Evolutionary conservation across 2,329 filamentous ascomycete species (phyloP).

Genomic region (Pseudofabraea citricarpa): DNA sequence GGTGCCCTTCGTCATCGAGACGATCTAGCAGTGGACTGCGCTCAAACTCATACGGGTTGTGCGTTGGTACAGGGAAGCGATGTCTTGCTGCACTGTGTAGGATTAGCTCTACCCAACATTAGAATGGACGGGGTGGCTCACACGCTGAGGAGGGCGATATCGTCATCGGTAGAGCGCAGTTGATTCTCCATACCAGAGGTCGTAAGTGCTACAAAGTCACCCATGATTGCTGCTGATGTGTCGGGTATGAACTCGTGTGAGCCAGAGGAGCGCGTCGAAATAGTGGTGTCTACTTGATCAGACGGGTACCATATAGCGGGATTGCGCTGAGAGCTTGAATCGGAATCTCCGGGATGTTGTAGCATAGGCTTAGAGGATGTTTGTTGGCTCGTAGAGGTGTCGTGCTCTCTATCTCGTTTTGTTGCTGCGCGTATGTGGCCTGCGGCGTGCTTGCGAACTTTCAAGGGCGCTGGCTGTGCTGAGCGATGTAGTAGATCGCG

Average conservation of each 20-base stretch:
- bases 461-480: background rate
- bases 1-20: conserved; percentile 6
- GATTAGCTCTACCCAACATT: too few relatives aligned
- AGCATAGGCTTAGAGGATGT: background rate
- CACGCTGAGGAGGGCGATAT: conserved; percentile 3
- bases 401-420: background rate
- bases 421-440: background rate
- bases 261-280: too few relatives aligned
- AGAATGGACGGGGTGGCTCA: too few relatives aligned
- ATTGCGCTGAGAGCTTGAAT: background rate
- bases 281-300: conserved; percentile 4
- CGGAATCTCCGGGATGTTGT: background rate
- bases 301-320: background rate
- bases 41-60: conserved; percentile 22
- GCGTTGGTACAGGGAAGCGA: conserved; percentile 4
- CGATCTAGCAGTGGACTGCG: conserved; percentile 14
- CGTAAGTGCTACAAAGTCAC: conserved; percentile 20
- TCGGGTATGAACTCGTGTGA: conserved; percentile 3
- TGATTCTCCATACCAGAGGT: conserved; percentile 1
- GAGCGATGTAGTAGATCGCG: background rate
- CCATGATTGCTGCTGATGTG: conserved; percentile 16
- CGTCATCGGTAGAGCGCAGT: conserved; percentile 7
- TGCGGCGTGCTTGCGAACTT: background rate
- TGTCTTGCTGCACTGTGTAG: conserved; percentile 1
- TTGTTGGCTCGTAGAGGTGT: too few relatives aligned